Base-by-base conservation (phyloP, 352 stramenopile genomes). In the Phytophthora sansomeana region DNA sequence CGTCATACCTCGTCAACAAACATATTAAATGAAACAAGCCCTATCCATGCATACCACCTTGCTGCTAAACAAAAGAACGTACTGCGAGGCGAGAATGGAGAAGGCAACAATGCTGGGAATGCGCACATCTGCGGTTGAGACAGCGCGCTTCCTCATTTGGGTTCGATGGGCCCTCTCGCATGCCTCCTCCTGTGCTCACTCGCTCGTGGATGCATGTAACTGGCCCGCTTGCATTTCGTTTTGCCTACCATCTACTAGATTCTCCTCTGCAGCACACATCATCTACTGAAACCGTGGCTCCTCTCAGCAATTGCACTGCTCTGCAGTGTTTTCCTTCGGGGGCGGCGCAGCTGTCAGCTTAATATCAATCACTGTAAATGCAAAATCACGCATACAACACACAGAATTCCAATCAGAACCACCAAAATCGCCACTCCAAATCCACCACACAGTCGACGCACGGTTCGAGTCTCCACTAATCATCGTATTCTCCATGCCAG, bases 401-500 rank as follows among this genome's bases (percentile, higher is more conserved):
- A 38, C 19, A 47, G 19, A 1, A 24, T 24, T 24, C 21, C 21
- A 24, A 24, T 42, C 30, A 75, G 19, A 16, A 72, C 17, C 39
- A 28, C 39, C n/a, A 46, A 19, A 46, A 46, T 14, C 33, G 16
- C 33, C 33, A 39, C 9, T 13, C 24, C 38, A 5, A 4, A 3
- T 46, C 39, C 3, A 44, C 17, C 6, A 5, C 38, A 44, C 4
- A 46, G 17, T 8, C 26, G 3, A 88, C 83, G 70, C 75, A 96
- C 88, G 66, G 69, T 96, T 96, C 9, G 88, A 92, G 61, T 96
- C 90, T 69, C 87, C 87, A 47, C 85, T 94, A 69, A 91, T 96
- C 42, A 83, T 83, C 26, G 84, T 95, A 74, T 97, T 96, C 48
- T 97, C 90, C 84, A 97, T 98, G 67, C 97, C 97, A 0, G 97